phyloP scores from a whole-genome alignment of 257 asterid genomes.

The Lycium ferocissimum region DNA sequence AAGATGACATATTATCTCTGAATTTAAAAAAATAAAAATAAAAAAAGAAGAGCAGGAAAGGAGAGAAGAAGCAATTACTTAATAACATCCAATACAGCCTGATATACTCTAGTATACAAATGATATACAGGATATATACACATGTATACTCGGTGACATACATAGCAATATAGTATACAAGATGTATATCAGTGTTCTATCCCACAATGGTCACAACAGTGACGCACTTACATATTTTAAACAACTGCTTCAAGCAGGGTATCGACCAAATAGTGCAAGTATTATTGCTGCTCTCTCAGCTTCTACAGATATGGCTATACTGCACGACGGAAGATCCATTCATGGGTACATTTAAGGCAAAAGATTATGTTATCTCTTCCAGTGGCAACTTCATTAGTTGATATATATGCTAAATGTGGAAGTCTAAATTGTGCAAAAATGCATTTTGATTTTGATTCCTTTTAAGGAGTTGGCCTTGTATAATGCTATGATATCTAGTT shows the following conservation, averaged over 20 bases:
- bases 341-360: constrained; percentile 32
- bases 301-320: constrained; percentile 29
- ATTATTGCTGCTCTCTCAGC: constrained; percentile 39
- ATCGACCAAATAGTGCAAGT: constrained; percentile 33
- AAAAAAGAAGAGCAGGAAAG: too few relatives aligned
- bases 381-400: constrained; percentile 35
- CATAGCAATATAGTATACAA: too few relatives aligned
- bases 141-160: too few relatives aligned
- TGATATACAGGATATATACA: too few relatives aligned
- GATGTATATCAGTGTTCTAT: constrained; percentile 27
- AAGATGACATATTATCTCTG: too few relatives aligned
- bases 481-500: constrained; percentile 41
- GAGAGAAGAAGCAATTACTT: too few relatives aligned
- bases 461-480: constrained; percentile 33
- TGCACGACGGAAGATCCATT: constrained; percentile 37
- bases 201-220: constrained; percentile 29
- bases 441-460: background rate
- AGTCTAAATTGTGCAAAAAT: constrained; percentile 21
- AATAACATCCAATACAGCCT: too few relatives aligned
- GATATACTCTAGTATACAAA: too few relatives aligned
- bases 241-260: constrained; percentile 34
- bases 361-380: constrained; percentile 33
- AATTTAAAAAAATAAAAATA: too few relatives aligned
- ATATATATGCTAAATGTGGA: constrained; percentile 42
- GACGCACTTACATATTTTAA: constrained; percentile 34